These are phyloP conservation scores for Actinomortierella ambigua DNA, from an alignment of 371 early-diverging fungal genomes.

Conservation along the genomic window DNA sequence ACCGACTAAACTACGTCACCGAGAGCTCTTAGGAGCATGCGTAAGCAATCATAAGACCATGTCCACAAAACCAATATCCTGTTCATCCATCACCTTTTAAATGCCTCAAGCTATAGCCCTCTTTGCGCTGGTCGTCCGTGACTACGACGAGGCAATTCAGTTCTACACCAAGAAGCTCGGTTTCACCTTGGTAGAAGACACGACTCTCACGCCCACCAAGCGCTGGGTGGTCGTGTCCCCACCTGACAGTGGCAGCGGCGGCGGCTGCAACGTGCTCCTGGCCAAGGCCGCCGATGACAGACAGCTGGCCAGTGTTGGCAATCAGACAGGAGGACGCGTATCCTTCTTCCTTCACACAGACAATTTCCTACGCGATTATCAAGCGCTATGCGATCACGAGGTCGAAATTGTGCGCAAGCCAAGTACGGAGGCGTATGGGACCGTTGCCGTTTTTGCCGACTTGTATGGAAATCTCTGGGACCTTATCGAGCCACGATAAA, in stretches of 20 bases:
- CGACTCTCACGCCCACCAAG: slow-evolving; percentile 6
- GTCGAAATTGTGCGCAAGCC: slow-evolving; percentile 2
- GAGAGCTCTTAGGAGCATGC: no score
- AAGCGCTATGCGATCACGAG: slow-evolving; percentile 1
- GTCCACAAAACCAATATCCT: no score
- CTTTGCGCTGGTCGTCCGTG: slow-evolving; percentile 7
- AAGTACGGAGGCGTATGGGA: slow-evolving; percentile 1
- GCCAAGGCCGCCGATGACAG: slow-evolving; percentile 9
- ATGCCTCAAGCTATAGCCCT: slow-evolving; percentile 5
- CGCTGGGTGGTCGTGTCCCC: slow-evolving; percentile 16
- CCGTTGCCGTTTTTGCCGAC: slow-evolving; percentile 11
- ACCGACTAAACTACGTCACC: no score
- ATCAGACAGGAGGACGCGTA: slow-evolving; percentile 19
- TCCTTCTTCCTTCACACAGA: slow-evolving; percentile 20
- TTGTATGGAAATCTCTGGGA: slow-evolving; percentile 13
- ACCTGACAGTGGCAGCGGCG: slow-evolving; percentile 4
- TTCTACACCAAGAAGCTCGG: slow-evolving; percentile 16
- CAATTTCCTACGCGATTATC: slow-evolving; percentile 11
- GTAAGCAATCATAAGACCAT: no score
- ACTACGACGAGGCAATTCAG: slow-evolving; percentile 9
- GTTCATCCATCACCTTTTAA: no score
- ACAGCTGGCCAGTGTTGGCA: slow-evolving; percentile 9
- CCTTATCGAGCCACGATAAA: slow-evolving; percentile 1
- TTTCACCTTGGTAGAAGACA: slow-evolving; percentile 13
- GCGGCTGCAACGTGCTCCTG: slow-evolving; percentile 11